A percentile compares a stretch with the other conserved stretches of the same genome.
These are phyloP conservation scores for Punica granatum DNA, from an alignment of 345 rosid genomes.

Conservation along the genomic window DNA sequence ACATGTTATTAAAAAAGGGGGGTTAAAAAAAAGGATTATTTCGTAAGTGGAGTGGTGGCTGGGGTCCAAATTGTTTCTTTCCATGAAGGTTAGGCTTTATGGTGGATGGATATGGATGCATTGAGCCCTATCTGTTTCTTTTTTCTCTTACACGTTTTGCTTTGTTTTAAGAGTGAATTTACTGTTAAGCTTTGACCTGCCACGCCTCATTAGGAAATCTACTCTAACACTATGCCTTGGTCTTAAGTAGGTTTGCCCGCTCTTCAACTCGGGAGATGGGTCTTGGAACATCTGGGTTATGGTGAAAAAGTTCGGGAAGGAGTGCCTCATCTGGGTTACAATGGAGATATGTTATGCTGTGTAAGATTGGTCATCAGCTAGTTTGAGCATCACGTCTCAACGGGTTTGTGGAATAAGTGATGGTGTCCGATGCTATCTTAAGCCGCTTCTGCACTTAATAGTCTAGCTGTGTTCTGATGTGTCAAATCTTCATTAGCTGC, in stretches of 20 bases:
- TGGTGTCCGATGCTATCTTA: not conserved
- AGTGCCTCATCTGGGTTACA: not conserved
- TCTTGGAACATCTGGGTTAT: constrained; percentile 1
- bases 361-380: not conserved
- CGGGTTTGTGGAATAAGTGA: not conserved
- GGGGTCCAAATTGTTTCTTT: not conserved
- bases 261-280: not conserved
- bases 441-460: not conserved
- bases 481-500: constrained; percentile 1
- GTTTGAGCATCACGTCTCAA: not conserved
- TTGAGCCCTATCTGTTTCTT: not conserved
- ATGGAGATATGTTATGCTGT: not conserved
- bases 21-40: no score
- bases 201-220: not conserved
- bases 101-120: not conserved
- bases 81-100: not conserved
- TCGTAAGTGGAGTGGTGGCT: no score
- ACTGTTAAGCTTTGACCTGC: not conserved
- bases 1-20: no score
- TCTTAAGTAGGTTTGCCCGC: not conserved
- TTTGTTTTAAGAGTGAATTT: not conserved
- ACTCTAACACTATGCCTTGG: not conserved
- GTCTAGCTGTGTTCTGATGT: not conserved
- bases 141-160: no score
- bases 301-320: not conserved